A percentile compares a stretch with the other conserved stretches of the same genome.
Conservation (phyloP, 2,329 filamentous ascomycete genomes). For the Aspergillus quadrilineatus region DNA sequence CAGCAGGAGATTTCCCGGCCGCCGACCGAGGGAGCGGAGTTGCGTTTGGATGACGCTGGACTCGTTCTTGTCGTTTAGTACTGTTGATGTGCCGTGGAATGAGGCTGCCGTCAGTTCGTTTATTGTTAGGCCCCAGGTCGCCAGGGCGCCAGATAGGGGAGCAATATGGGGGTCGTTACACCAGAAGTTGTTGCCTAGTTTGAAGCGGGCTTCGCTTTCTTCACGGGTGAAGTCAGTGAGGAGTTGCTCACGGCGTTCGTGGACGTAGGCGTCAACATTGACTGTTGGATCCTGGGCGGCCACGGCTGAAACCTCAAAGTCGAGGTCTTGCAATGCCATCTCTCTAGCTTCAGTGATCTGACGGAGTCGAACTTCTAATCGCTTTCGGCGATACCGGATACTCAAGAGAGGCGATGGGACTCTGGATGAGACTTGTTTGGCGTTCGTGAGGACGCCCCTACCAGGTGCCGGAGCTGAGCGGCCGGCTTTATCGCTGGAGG, state of each 20-base stretch:
- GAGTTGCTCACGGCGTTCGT: conserved; percentile 82
- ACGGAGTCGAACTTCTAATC: conserved; percentile 89
- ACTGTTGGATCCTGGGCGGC: conserved; percentile 64
- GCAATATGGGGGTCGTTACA: conserved; percentile 91
- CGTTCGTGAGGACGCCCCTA: conserved; percentile 93
- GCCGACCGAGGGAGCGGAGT: conserved; percentile 87
- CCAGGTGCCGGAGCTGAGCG: conserved; percentile 95
- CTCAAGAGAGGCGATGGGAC: conserved; percentile 91
- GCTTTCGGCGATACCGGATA: conserved; percentile 93
- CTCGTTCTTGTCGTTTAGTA: conserved; percentile 99
- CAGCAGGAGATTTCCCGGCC: conserved; percentile 92
- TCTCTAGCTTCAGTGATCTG: conserved; percentile 97
- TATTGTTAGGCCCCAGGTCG: conserved; percentile 96
- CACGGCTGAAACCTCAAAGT: conserved; percentile 89
- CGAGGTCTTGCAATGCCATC: conserved; percentile 85
- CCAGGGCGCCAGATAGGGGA: conserved; percentile 89
- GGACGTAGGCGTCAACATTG: conserved; percentile 74
- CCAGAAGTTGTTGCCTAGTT: conserved; percentile 98
- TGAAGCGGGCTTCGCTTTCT: conserved; percentile 90
- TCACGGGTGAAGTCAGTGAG: conserved; percentile 83
- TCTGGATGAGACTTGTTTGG: conserved; percentile 76
- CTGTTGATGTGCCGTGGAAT: conserved; percentile 98
- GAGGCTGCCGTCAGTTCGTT: conserved; percentile 94
- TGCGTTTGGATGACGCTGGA: conserved; percentile 96
- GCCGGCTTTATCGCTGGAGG: conserved; percentile 98